Evolutionary conservation across 768 basidiomycete species (phyloP), one percentile per base, ranked within the genome.

Genomic region (Kwoniella bestiolae): DNA sequence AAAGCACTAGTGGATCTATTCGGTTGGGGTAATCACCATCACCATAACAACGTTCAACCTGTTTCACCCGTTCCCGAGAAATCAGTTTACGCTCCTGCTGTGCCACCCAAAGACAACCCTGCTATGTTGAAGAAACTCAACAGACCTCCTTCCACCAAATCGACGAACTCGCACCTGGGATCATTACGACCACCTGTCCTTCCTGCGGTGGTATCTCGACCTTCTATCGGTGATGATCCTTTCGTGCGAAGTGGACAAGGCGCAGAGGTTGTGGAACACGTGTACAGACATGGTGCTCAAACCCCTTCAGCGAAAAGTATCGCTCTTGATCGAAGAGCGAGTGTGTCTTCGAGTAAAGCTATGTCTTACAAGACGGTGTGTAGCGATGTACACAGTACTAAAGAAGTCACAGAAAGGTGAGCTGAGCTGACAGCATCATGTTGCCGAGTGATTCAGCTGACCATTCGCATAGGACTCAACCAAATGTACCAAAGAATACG

Each of bases 201-300:
- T n/a, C 60, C 66, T 32, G 35, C 60, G 21, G 51, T 55, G 9
- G 52, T 53, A 18, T 47, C 62, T 29, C 57, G 76, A 28, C 65
- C 73, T 2, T 73, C 71, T 26, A 71, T 77, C 38, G 73, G 71
- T 16, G 70, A 70, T 21, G 76, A 77, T 38, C 76, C 76, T 14
- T 77, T 77, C 56, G 47, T 63, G 4, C 28, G 71, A 31, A 50
- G 38, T 28, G 68, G 56, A 9, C 38, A 65, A 18, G 73, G 73
- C 11, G 76, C 73, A 3, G 66, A 73, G 46, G 73, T 77, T 3
- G 68, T 77, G 25, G 67, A 72, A 0, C 62, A 66, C n/a, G 66
- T 71, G 9, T 29, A 16, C 57, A 62, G 66, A 44, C 49, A 60
- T 35, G 56, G 56, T 41, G 41, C 44, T 23, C 60, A 50, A 18